Evolutionary conservation across 129 eudicot genomes (phyloP).

Genomic region (Flaveria sonorensis): DNA sequence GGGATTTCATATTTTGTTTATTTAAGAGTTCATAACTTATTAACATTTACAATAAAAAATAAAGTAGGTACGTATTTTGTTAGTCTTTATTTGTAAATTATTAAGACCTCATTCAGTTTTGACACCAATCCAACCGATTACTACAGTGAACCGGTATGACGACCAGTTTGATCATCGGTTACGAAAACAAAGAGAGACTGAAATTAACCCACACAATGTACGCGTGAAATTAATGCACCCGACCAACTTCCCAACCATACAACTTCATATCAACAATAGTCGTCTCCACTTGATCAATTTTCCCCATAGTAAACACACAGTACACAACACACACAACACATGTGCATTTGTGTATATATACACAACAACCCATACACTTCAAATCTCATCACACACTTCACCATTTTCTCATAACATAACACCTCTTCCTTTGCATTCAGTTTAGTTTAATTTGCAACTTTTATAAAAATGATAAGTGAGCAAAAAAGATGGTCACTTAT

Average conservation of each 20-base stretch:
- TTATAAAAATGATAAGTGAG: slow-evolving; percentile 32
- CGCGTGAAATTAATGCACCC: slow-evolving; percentile 38
- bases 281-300: not conserved
- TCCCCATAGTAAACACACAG: not conserved
- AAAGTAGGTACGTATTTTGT: too few relatives aligned
- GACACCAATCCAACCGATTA: too few relatives aligned
- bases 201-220: slow-evolving; percentile 19
- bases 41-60: too few relatives aligned
- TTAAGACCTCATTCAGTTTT: too few relatives aligned
- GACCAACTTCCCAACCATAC: slow-evolving; percentile 37
- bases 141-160: too few relatives aligned
- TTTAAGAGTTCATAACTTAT: too few relatives aligned
- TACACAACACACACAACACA: not conserved
- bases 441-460: slow-evolving; percentile 23
- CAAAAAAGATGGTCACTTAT: slow-evolving; percentile 30
- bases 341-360: slow-evolving; percentile 26
- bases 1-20: too few relatives aligned
- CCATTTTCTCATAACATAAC: not conserved
- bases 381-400: slow-evolving; percentile 19
- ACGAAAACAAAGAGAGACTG: too few relatives aligned
- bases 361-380: slow-evolving; percentile 23
- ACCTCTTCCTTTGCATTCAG: slow-evolving; percentile 17
- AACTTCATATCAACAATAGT: slow-evolving; percentile 7
- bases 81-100: too few relatives aligned
- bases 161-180: too few relatives aligned